Conservation (phyloP, 2,329 filamentous ascomycete genomes). For the Sarocladium kiliense region DNA sequence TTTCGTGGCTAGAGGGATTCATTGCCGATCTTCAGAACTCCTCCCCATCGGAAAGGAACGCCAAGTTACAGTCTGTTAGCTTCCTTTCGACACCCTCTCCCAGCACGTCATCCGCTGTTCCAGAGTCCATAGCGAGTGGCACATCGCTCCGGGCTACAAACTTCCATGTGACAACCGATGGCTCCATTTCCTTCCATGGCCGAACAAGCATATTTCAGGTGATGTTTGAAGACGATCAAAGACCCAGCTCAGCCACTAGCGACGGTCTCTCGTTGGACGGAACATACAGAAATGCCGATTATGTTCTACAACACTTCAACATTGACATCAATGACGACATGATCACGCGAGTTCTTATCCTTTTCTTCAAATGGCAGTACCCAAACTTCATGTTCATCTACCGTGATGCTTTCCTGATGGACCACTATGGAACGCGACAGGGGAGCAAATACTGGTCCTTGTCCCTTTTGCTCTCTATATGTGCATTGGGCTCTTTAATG, state of each 20-base stretch:
- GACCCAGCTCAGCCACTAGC: background rate
- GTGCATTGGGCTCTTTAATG: slow-evolving; percentile 18
- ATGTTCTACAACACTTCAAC: slow-evolving; percentile 18
- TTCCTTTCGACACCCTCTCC: background rate
- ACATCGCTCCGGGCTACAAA: background rate
- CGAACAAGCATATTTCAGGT: slow-evolving; percentile 21
- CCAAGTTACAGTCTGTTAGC: background rate
- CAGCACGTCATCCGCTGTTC: background rate
- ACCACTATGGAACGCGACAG: slow-evolving; percentile 16
- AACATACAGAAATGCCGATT: slow-evolving; percentile 11
- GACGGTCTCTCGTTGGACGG: background rate
- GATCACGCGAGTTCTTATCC: slow-evolving; percentile 15
- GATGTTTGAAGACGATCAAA: slow-evolving; percentile 10
- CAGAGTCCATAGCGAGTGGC: too few species aligned
- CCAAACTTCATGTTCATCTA: slow-evolving; percentile 27
- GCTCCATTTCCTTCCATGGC: slow-evolving; percentile 14
- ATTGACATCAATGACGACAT: slow-evolving; percentile 17
- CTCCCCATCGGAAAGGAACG: background rate
- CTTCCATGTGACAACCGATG: background rate
- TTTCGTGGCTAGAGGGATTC: slow-evolving; percentile 15
- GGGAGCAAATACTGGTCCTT: slow-evolving; percentile 23
- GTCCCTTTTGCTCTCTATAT: slow-evolving; percentile 17
- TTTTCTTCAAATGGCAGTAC: slow-evolving; percentile 25
- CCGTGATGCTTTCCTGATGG: slow-evolving; percentile 21
- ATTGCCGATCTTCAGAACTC: slow-evolving; percentile 11